These are phyloP conservation scores for Tetracladium maxilliforme DNA, from an alignment of 2,329 filamentous ascomycete species.

Conservation along the genomic window DNA sequence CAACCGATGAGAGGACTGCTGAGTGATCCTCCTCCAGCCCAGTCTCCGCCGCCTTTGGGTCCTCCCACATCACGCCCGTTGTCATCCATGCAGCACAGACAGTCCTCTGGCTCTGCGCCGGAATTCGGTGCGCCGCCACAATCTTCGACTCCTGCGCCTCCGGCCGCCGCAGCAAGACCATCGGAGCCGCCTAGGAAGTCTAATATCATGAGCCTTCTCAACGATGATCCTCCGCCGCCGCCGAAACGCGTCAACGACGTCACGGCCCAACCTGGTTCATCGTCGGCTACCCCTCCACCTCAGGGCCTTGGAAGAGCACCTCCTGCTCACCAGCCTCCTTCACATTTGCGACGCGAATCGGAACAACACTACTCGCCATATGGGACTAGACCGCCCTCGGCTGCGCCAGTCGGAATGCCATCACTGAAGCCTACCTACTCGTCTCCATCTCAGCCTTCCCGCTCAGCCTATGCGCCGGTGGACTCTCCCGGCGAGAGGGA, in stretches of 20 bases:
- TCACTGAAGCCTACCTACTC: too few relatives aligned
- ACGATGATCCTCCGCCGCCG: conserved; percentile 38
- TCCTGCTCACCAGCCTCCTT: conserved; percentile 20
- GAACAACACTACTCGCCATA: background rate
- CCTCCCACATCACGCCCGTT: too few relatives aligned
- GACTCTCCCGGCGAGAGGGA: too few relatives aligned
- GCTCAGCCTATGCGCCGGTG: too few relatives aligned
- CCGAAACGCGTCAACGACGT: conserved; percentile 36
- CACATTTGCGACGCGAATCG: conserved; percentile 3
- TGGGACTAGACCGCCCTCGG: background rate
- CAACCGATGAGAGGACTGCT: too few relatives aligned
- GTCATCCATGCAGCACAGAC: too few relatives aligned
- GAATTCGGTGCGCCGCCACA: too few relatives aligned
- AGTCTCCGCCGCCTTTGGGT: too few relatives aligned
- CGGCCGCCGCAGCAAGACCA: conserved; percentile 19
- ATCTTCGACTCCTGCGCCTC: background rate
- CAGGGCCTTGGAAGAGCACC: conserved; percentile 26
- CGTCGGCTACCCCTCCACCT: conserved; percentile 37
- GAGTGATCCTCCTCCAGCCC: too few relatives aligned
- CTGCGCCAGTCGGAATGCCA: too few relatives aligned
- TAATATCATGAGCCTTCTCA: conserved; percentile 47
- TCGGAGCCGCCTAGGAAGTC: conserved; percentile 37
- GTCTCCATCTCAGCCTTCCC: too few relatives aligned
- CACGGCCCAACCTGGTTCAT: conserved; percentile 18
- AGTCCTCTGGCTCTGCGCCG: too few relatives aligned